These are phyloP conservation scores for Suhomyces coccinellae DNA, from an alignment of 1,139 yeast species.

Conservation along the genomic window DNA sequence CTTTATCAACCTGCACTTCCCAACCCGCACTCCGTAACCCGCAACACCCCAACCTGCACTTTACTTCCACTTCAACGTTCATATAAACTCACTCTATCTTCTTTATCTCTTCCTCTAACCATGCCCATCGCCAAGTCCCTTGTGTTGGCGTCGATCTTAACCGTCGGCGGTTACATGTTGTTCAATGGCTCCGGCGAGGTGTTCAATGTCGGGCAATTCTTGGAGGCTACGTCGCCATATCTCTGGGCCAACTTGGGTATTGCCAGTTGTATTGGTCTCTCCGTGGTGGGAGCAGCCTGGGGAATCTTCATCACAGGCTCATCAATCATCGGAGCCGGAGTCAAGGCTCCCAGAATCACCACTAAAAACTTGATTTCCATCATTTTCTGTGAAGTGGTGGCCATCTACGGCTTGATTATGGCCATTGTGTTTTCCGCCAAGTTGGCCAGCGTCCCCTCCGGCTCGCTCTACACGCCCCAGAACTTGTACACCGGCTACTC, in stretches of 20 bases:
- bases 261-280: constrained; percentile 87
- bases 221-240: constrained; percentile 86
- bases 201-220: constrained; percentile 86
- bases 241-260: constrained; percentile 97
- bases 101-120: constrained; percentile 5
- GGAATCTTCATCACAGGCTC: constrained; percentile 97
- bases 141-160: constrained; percentile 31
- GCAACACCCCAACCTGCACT: constrained; percentile 1
- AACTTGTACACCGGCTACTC: constrained; percentile 93
- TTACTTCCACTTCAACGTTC: neutral
- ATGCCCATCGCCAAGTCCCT: constrained; percentile 27
- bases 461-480: constrained; percentile 68
- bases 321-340: constrained; percentile 96
- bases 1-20: neutral
- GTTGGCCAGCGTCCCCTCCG: constrained; percentile 67
- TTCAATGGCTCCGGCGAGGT: constrained; percentile 91
- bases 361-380: constrained; percentile 95
- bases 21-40: neutral
- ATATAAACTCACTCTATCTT: constrained; percentile 4
- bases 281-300: constrained; percentile 99
- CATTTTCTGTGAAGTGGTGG: constrained; percentile 99
- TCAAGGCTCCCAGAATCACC: constrained; percentile 93
- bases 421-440: constrained; percentile 96
- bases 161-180: constrained; percentile 65
- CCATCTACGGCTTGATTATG: constrained; percentile 96